These are phyloP conservation scores for Torrubiella hemipterigena DNA, from an alignment of 2,329 filamentous ascomycete species.

Conservation along the genomic window DNA sequence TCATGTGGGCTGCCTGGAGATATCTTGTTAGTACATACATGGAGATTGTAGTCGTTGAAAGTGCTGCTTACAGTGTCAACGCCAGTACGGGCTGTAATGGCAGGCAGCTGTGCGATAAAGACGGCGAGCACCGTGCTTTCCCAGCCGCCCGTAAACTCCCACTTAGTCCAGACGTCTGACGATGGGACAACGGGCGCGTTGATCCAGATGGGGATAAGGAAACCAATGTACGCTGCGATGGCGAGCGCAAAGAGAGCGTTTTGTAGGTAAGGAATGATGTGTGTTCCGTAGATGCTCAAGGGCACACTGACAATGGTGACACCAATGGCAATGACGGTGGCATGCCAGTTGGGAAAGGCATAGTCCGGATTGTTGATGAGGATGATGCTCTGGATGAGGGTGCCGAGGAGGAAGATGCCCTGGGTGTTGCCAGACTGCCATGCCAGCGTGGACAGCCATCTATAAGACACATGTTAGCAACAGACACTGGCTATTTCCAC, in stretches of 20 bases:
- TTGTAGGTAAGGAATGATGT: conserved; percentile 7
- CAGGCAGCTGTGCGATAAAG: conserved; percentile 9
- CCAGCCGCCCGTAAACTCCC: conserved; percentile 8
- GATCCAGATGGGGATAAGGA: conserved; percentile 9
- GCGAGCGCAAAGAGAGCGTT: conserved; percentile 7
- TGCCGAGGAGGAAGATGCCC: conserved; percentile 8
- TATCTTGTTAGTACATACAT: too few species aligned
- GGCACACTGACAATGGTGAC: conserved; percentile 3
- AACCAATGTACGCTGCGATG: conserved; percentile 7
- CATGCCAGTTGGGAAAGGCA: conserved; percentile 6
- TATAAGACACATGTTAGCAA: not conserved
- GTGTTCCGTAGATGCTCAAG: conserved; percentile 6
- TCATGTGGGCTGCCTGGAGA: conserved; percentile 8
- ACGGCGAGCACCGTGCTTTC: conserved; percentile 6
- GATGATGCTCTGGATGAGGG: conserved; percentile 8
- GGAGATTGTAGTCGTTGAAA: not conserved
- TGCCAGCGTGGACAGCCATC: conserved; percentile 9
- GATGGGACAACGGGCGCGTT: conserved; percentile 7
- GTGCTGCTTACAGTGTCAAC: conserved; percentile 6
- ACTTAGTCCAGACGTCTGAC: conserved; percentile 7
- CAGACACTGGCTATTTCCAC: too few species aligned
- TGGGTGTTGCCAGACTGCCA: conserved; percentile 9
- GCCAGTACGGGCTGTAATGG: conserved; percentile 7
- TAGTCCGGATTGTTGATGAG: conserved; percentile 7
- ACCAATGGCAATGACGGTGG: conserved; percentile 7